phyloP scores from a whole-genome alignment of 768 basidiomycete species.

The Chlorophyllum brunneum region DNA sequence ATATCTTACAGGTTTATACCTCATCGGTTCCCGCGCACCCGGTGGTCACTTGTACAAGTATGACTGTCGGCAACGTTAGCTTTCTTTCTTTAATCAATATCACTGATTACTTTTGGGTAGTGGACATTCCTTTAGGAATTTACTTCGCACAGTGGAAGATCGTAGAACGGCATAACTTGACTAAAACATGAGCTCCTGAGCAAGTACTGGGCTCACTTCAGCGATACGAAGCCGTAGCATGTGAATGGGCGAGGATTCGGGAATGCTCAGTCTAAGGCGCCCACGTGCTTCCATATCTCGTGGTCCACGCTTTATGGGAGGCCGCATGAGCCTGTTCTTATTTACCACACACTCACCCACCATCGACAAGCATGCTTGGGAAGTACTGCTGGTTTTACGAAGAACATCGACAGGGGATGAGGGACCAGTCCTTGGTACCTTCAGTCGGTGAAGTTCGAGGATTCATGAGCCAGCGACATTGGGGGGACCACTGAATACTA shows the following conservation, averaged over 20 bases:
- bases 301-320: too few relatives aligned
- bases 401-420: too few relatives aligned
- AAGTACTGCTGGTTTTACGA: too few relatives aligned
- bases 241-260: too few relatives aligned
- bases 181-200: neutral
- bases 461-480: too few relatives aligned
- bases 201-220: neutral
- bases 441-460: too few relatives aligned
- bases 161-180: neutral
- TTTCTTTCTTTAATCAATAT: neutral
- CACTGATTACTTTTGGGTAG: neutral
- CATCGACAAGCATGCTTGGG: too few relatives aligned
- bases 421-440: too few relatives aligned
- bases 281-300: slow-evolving; percentile 5
- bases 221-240: neutral
- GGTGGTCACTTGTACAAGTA: slow-evolving; percentile 15
- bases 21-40: slow-evolving; percentile 15
- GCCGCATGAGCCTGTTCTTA: too few relatives aligned
- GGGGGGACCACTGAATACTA: too few relatives aligned
- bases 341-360: too few relatives aligned
- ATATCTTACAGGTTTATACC: slow-evolving; percentile 16
- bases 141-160: slow-evolving; percentile 7
- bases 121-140: neutral
- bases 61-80: slow-evolving; percentile 13
- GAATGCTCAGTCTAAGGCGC: neutral